These are phyloP conservation scores for Xylariaceae sp. DNA, from an alignment of 2,329 filamentous ascomycete genomes.

Conservation along the genomic window DNA sequence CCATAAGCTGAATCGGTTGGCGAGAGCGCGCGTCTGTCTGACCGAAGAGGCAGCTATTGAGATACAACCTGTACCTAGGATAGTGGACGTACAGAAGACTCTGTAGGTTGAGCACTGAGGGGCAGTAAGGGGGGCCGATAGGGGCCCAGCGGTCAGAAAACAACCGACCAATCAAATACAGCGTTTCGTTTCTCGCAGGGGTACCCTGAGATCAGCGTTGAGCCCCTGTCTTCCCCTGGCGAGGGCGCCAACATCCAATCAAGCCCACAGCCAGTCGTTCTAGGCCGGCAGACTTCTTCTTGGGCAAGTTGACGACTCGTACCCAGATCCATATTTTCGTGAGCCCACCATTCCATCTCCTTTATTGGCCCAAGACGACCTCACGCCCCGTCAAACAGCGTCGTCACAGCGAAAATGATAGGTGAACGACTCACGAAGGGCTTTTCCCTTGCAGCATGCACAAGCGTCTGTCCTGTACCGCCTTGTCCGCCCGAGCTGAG, in stretches of 20 bases:
- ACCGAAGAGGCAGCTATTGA: slow-evolving; percentile 5
- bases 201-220: slow-evolving; percentile 15
- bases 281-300: slow-evolving; percentile 1
- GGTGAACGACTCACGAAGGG: slow-evolving; percentile 3
- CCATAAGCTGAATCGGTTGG: background rate
- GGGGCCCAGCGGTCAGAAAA: slow-evolving; percentile 8
- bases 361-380: no score
- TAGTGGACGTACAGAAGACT: background rate
- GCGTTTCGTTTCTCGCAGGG: slow-evolving; percentile 18
- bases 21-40: slow-evolving; percentile 17
- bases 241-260: background rate
- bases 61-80: background rate
- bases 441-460: background rate
- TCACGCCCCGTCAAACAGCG: background rate
- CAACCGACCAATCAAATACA: slow-evolving; percentile 21
- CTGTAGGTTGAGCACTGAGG: background rate
- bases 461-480: background rate
- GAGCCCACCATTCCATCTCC: background rate
- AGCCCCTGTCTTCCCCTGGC: slow-evolving; percentile 11
- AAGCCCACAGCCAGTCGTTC: slow-evolving; percentile 18
- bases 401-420: slow-evolving; percentile 4
- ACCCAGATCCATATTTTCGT: background rate
- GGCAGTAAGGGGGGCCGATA: slow-evolving; percentile 1
- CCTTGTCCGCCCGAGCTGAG: background rate
- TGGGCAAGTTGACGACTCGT: background rate